Evolutionary conservation across 23 red algal genomes (phyloP).

Genomic region (Gracilaria vermiculophylla): DNA sequence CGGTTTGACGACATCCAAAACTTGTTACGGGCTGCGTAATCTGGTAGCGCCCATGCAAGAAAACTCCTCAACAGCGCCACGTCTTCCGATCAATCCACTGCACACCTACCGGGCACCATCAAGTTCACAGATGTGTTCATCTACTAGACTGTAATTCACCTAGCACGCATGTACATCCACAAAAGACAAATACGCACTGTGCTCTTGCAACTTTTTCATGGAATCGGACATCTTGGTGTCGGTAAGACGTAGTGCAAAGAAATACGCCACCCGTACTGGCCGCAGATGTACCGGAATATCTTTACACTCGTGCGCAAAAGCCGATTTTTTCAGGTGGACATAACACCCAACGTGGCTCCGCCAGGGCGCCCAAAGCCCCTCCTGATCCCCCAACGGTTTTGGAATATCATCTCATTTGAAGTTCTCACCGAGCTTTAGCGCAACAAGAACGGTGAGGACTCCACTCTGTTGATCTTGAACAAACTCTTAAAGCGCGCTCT

Average conservation of each 20-base stretch:
- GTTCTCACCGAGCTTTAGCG: conserved; percentile 13
- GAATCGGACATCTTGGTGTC: not conserved
- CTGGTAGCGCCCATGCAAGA: too few species aligned
- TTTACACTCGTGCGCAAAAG: not conserved
- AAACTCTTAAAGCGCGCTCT: conserved; percentile 11
- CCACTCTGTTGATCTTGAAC: conserved; percentile 21
- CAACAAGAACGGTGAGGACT: not conserved
- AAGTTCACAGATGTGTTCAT: not conserved
- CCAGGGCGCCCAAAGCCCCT: not conserved
- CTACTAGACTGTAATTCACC: not conserved
- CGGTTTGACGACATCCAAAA: too few species aligned
- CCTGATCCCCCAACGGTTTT: not conserved
- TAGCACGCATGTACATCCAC: not conserved
- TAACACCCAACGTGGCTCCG: not conserved
- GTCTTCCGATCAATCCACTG: not conserved
- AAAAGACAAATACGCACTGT: not conserved
- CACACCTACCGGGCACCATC: too few species aligned
- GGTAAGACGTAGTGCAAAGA: not conserved
- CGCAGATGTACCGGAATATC: not conserved
- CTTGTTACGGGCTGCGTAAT: too few species aligned
- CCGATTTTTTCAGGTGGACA: not conserved
- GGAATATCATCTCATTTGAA: not conserved
- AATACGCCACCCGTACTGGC: not conserved
- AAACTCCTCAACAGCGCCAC: not conserved
- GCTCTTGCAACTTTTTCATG: not conserved